Conservation (phyloP, 1,284 basidiomycete species). For the Sphagnurus paluster region DNA sequence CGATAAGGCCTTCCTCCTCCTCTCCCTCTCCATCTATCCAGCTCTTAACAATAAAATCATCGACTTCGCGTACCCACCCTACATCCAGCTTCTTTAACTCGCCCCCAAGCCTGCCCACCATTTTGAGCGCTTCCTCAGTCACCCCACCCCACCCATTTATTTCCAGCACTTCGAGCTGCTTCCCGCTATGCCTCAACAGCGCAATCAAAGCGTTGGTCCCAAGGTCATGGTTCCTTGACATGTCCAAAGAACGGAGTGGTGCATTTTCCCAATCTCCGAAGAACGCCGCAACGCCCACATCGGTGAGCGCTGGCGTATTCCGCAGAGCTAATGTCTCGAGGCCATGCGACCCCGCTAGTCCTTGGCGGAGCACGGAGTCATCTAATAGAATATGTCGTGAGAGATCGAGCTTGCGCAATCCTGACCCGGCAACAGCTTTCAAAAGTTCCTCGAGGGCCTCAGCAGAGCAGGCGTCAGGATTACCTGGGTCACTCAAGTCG, state of each 20-base stretch:
- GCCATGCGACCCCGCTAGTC: conserved; percentile 54
- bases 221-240: conserved; percentile 66
- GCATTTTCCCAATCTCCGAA: conserved; percentile 55
- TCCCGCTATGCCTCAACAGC: conserved; percentile 72
- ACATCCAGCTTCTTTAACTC: conserved; percentile 72
- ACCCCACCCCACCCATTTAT: conserved; percentile 80
- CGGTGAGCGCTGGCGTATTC: conserved; percentile 63
- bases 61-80: conserved; percentile 84
- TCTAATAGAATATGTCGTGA: conserved; percentile 64
- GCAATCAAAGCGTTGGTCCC: conserved; percentile 59
- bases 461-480: conserved; percentile 50
- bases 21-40: conserved; percentile 57
- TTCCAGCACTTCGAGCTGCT: conserved; percentile 60
- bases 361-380: conserved; percentile 64
- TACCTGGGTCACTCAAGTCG: conserved; percentile 60
- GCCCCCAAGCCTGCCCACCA: conserved; percentile 48
- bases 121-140: conserved; percentile 54
- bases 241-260: conserved; percentile 51
- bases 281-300: conserved; percentile 67
- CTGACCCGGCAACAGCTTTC: conserved; percentile 26
- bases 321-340: conserved; percentile 63
- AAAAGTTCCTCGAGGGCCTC: conserved; percentile 61
- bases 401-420: conserved; percentile 54
- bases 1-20: conserved; percentile 16
- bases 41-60: conserved; percentile 81